A percentile compares a stretch with the other conserved stretches of the same genome.
These are phyloP conservation scores for Penicillium canariense DNA, from an alignment of 495 filamentous ascomycete species.

Conservation along the genomic window DNA sequence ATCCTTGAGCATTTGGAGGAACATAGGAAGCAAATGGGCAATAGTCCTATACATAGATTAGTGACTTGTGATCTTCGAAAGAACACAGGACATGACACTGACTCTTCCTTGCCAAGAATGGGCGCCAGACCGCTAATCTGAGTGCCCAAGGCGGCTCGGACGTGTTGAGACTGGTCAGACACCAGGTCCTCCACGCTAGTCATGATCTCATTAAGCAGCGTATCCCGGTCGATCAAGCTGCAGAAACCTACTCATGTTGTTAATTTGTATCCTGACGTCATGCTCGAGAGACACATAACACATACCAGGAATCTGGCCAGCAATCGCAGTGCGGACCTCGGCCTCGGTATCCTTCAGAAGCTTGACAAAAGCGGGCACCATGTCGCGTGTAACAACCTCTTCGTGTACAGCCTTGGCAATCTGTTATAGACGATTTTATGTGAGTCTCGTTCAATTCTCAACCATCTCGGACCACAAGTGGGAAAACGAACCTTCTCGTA, in stretches of 20 bases:
- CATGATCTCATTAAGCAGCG: conserved; percentile 95
- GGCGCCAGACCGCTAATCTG: conserved; percentile 97
- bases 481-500: conserved; percentile 78
- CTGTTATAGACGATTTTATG: conserved; percentile 43
- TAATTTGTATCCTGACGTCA: conserved; percentile 4
- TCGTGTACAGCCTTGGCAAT: conserved; percentile 98
- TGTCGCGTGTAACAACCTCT: conserved; percentile 88
- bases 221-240: conserved; percentile 76
- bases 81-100: conserved; percentile 33
- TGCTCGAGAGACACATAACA: conserved; percentile 2
- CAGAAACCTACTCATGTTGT: conserved; percentile 71
- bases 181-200: conserved; percentile 92
- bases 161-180: conserved; percentile 93
- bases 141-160: conserved; percentile 89
- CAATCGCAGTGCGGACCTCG: conserved; percentile 94
- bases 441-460: background rate
- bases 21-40: conserved; percentile 96
- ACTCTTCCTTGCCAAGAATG: conserved; percentile 98
- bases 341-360: conserved; percentile 96
- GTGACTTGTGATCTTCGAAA: background rate
- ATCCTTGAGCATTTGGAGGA: conserved; percentile 98
- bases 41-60: conserved; percentile 64
- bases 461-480: background rate
- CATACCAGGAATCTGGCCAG: conserved; percentile 90
- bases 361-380: conserved; percentile 96